phyloP scores from a whole-genome alignment of 441 rosid species.

The Bruguiera hainesii region DNA sequence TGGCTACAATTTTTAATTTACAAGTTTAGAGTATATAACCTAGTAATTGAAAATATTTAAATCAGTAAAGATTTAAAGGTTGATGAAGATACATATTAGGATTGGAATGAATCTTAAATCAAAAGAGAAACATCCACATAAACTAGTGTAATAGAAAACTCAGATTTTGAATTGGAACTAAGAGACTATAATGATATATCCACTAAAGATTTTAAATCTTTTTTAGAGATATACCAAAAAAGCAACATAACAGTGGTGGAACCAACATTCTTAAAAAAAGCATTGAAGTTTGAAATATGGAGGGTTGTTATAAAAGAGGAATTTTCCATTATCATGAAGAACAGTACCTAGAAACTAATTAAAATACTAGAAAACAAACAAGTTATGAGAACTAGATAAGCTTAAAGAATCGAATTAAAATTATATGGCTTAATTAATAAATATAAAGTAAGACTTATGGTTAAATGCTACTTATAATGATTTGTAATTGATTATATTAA shows the following conservation, averaged over 20 bases:
- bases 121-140: not conserved
- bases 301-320: not conserved
- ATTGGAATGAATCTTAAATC: not conserved
- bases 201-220: too few relatives aligned
- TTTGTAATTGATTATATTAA: not conserved
- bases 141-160: too few relatives aligned
- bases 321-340: not conserved
- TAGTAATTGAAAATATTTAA: not conserved
- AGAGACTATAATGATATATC: too few relatives aligned
- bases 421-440: not conserved
- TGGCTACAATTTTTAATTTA: not conserved
- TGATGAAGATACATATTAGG: not conserved
- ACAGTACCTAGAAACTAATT: not conserved
- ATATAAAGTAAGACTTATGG: not conserved
- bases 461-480: not conserved
- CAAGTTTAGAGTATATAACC: not conserved
- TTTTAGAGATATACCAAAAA: not conserved
- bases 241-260: not conserved
- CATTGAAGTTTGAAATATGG: not conserved
- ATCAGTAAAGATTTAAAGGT: not conserved
- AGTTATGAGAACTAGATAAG: not conserved
- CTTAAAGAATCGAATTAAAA: not conserved
- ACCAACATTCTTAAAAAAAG: not conserved
- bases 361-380: not conserved
- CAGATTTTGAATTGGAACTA: too few relatives aligned